Conservation (phyloP, 2,329 filamentous ascomycete species). For the Fusarium goolgardi region DNA sequence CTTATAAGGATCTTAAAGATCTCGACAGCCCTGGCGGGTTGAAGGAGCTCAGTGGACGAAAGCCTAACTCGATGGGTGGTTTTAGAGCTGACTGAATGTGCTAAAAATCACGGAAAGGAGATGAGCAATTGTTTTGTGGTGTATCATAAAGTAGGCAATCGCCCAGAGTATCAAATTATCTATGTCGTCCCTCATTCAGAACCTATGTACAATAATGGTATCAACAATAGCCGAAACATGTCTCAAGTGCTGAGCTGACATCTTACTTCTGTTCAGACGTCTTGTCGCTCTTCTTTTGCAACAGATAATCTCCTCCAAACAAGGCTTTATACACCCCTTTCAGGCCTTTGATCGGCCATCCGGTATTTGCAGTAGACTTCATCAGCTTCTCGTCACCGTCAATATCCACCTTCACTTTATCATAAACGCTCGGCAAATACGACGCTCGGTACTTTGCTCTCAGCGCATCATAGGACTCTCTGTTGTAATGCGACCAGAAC, state of each 20-base stretch:
- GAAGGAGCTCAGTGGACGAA: constrained; percentile 50
- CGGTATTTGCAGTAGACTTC: constrained; percentile 50
- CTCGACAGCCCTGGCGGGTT: constrained; percentile 42
- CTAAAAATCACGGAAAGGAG: neutral
- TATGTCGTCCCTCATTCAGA: constrained; percentile 11
- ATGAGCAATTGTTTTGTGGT: neutral
- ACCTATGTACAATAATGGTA: constrained; percentile 18
- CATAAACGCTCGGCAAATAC: constrained; percentile 72
- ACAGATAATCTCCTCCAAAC: constrained; percentile 59
- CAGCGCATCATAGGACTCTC: constrained; percentile 67
- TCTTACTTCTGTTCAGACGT: constrained; percentile 16
- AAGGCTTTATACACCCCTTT: constrained; percentile 60
- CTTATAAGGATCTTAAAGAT: constrained; percentile 33
- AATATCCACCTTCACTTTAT: constrained; percentile 70
- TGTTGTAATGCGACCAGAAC: constrained; percentile 75
- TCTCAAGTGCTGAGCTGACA: neutral
- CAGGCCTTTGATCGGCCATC: constrained; percentile 59
- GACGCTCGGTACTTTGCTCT: constrained; percentile 68
- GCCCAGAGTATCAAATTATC: constrained; percentile 37
- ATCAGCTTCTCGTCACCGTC: constrained; percentile 50
- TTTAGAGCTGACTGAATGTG: constrained; percentile 48
- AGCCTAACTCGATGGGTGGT: constrained; percentile 44
- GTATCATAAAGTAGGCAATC: constrained; percentile 14
- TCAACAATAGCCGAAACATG: neutral
- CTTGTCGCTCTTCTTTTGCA: constrained; percentile 50